Conservation (phyloP, 805 yeast species). For the Wickerhamomyces tratensis region DNA sequence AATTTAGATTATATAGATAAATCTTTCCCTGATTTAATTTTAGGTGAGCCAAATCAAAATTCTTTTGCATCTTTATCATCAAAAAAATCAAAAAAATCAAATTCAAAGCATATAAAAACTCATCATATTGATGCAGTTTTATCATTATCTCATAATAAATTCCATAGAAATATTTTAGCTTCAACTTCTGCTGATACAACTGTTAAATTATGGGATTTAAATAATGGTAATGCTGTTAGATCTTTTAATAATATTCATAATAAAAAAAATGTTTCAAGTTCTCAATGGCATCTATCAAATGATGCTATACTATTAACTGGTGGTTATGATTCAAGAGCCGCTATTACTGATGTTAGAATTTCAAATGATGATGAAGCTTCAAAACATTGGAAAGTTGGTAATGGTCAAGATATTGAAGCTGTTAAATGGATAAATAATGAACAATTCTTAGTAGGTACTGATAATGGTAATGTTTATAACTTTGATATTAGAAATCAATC, state of each 20-base stretch:
- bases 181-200: slow-evolving; percentile 95
- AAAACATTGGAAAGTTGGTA: slow-evolving; percentile 50
- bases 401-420: slow-evolving; percentile 78
- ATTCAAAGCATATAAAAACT: slow-evolving; percentile 44
- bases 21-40: slow-evolving; percentile 87
- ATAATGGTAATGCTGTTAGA: slow-evolving; percentile 63
- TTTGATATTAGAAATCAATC: slow-evolving; percentile 70
- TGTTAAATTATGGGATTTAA: slow-evolving; percentile 91
- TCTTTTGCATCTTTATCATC: slow-evolving; percentile 22
- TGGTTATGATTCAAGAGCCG: slow-evolving; percentile 83
- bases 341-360: slow-evolving; percentile 78
- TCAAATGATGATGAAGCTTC: slow-evolving; percentile 50
- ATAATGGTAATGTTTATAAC: slow-evolving; percentile 79
- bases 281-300: slow-evolving; percentile 75
- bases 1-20: slow-evolving; percentile 87
- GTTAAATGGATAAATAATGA: slow-evolving; percentile 59
- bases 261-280: slow-evolving; percentile 74
- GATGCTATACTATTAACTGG: slow-evolving; percentile 74
- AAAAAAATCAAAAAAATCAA: slow-evolving; percentile 40
- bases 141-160: slow-evolving; percentile 73
- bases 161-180: slow-evolving; percentile 77
- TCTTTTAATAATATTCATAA: slow-evolving; percentile 64
- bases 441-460: slow-evolving; percentile 80
- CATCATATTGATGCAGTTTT: slow-evolving; percentile 94
- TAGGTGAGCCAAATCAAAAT: slow-evolving; percentile 63